phyloP scores from a whole-genome alignment of 257 asterid genomes.

The Solanum virginianum region DNA sequence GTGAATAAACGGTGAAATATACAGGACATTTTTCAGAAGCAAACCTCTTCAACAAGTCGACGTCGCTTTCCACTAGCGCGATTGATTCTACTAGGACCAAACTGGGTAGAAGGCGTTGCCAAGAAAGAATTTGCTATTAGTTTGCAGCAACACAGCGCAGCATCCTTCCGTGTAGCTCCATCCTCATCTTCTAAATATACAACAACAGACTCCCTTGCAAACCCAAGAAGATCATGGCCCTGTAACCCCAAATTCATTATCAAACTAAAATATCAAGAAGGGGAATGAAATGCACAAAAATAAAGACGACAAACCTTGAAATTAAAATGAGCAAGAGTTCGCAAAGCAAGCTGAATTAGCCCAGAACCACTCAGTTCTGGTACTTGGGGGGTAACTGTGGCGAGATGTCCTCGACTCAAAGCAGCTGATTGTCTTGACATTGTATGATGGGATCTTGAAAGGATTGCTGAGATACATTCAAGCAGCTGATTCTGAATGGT shows the following conservation, averaged over 20 bases:
- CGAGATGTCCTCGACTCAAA: slow-evolving; percentile 44
- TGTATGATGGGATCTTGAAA: slow-evolving; percentile 62
- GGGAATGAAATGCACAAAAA: neutral
- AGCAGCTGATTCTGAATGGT: slow-evolving; percentile 79
- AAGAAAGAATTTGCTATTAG: slow-evolving; percentile 77
- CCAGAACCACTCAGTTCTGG: slow-evolving; percentile 80
- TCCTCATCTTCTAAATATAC: slow-evolving; percentile 88
- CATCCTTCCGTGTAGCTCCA: slow-evolving; percentile 92
- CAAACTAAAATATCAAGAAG: neutral
- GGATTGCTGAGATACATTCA: slow-evolving; percentile 80
- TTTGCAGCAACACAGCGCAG: slow-evolving; percentile 97
- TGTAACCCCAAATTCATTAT: slow-evolving; percentile 14
- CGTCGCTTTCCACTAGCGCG: slow-evolving; percentile 91
- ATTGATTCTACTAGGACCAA: slow-evolving; percentile 61
- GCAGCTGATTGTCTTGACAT: slow-evolving; percentile 55
- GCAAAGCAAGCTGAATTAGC: slow-evolving; percentile 88
- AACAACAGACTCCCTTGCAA: slow-evolving; percentile 89
- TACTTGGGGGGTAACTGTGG: slow-evolving; percentile 50
- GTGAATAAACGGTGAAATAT: neutral
- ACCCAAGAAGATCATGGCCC: slow-evolving; percentile 98
- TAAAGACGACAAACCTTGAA: slow-evolving; percentile 48
- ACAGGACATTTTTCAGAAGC: slow-evolving; percentile 2
- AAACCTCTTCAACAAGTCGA: slow-evolving; percentile 93
- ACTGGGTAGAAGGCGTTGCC: slow-evolving; percentile 45
- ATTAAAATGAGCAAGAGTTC: slow-evolving; percentile 80